Evolutionary conservation across 1,284 basidiomycete genomes (phyloP), one percentile per base, ranked within the genome.

Genomic region (Hymenochaete sp.): DNA sequence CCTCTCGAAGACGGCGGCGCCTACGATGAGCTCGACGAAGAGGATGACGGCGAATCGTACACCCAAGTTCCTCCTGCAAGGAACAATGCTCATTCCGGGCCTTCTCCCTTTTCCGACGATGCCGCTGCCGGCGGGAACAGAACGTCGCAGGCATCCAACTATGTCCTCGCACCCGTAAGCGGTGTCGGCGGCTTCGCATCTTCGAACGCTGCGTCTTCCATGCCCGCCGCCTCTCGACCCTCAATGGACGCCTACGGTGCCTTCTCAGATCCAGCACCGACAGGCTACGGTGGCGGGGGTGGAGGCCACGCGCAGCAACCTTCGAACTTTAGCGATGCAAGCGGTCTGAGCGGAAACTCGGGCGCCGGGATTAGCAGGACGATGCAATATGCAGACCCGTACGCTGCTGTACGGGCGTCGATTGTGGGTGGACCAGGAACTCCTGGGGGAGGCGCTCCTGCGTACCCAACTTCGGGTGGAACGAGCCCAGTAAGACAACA

Each of bases 211-310:
- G 26, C 32, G 38, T 44, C 40, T 56, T 46, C 55, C 44, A 56
- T 55, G 4, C 51, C 58, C 52, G 61, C 45, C 35, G 60, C 67
- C 3, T n/a, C n/a, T n/a, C 69, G 89, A 38, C 77, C 77, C 3
- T 87, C 83, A 53, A 77, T 91, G 62, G 88, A 92, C 56, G 79
- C 77, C 6, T 91, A 92, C 56, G 89, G 89, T 39, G 88, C 88
- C 14, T 92, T 92, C 64, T 82, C 79, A 0, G 85, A 89, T 58
- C 85, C 85, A 24, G 73, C 82, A 0, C 85, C 86, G 1, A 74
- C 67, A 51, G 86, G 86, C 14, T 84, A 75, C 58, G 66, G 68
- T 53, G 53, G 59, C 9, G 61, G 58, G 9, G 66, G 68, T 53
- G 53, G 59, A 8, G 61, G 58, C 10, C 36, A 49, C 41, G 38